phyloP scores from a whole-genome alignment of 2,329 filamentous ascomycete genomes.

The Trichoderma oligosporum region DNA sequence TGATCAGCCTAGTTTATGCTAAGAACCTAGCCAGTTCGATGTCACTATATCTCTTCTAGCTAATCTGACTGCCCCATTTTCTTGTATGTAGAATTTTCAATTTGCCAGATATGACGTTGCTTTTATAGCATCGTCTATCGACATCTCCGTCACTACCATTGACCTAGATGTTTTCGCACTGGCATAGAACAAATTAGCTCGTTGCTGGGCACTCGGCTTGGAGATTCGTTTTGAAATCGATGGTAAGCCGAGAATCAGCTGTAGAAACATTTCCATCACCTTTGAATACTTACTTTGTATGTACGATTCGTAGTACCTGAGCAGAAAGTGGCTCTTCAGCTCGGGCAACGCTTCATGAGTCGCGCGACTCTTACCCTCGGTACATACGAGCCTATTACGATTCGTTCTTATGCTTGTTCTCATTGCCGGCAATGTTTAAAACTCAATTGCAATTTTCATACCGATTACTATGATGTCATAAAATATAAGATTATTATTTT shows the following conservation, averaged over 20 bases:
- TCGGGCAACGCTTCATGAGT: no score
- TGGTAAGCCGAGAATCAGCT: constrained; percentile 56
- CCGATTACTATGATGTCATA: constrained; percentile 18
- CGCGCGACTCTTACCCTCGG: neutral
- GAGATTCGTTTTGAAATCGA: constrained; percentile 53
- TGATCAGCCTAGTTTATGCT: neutral
- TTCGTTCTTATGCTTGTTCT: neutral
- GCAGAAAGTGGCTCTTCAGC: no score
- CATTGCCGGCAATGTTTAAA: neutral
- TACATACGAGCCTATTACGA: neutral
- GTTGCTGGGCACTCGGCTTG: constrained; percentile 55
- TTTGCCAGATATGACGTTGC: constrained; percentile 37
- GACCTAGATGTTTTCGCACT: constrained; percentile 54
- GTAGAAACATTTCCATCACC: constrained; percentile 48
- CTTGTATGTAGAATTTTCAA: neutral
- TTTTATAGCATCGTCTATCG: constrained; percentile 39
- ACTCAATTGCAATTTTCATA: constrained; percentile 6
- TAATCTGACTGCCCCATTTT: neutral
- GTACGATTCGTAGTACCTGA: no score
- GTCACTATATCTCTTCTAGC: neutral
- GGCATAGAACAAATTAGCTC: constrained; percentile 50
- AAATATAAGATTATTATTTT: no score
- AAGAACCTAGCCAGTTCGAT: constrained; percentile 8
- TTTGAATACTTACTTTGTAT: neutral
- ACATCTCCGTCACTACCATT: constrained; percentile 46